Base-by-base conservation (phyloP, 2,329 filamentous ascomycete species). In the Colletotrichum costaricense region DNA sequence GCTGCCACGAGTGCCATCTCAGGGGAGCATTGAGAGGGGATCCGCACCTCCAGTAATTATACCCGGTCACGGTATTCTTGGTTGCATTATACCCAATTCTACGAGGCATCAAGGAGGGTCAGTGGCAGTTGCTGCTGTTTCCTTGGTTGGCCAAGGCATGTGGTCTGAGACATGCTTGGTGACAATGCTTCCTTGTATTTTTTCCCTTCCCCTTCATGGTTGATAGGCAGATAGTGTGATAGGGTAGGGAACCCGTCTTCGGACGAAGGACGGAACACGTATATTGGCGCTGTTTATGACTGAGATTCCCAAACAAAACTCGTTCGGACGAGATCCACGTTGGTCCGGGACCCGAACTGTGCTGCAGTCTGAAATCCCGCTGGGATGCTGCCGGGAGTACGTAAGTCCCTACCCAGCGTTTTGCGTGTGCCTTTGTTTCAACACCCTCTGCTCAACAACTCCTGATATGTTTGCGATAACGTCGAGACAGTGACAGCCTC, bases 281-380 rank as follows among this genome's bases (percentile, higher is more conserved):
- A 66, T 66, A 66, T 66, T 28, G 65, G 38, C 49, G 67, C 62
- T 56, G 60, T 38, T 54, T 71, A 62, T 63, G 60, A 70, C 35
- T 66, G 56, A 71, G 67, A 71, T 71, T 62, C 65, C 65, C 58
- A 73, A 73, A 71, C 71, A 70, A 16, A 56, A 73, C 26, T 66
- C 71, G 71, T 73, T 73, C 71, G 71, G 71, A 73, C 56, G 71
- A 73, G 60, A 71, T 73, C 71, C 71, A 66, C 67, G 67, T 57
- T 63, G 60, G 67, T 60, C 52, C 62, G 71, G 42, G 71, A 52
- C 67, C 67, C 67, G 60, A 65, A 65, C 62, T 71, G 71, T 71
- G 71, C 67, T 70, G 56, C 65, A 68, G 67, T 71, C 62, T 66
- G 71, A 57, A 66, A 70, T 30, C 46, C 60, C 26, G 11, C 71